phyloP scores from a whole-genome alignment of 78 protist genomes.

The slime mould (Dictyostelium discoideum) region DNA sequence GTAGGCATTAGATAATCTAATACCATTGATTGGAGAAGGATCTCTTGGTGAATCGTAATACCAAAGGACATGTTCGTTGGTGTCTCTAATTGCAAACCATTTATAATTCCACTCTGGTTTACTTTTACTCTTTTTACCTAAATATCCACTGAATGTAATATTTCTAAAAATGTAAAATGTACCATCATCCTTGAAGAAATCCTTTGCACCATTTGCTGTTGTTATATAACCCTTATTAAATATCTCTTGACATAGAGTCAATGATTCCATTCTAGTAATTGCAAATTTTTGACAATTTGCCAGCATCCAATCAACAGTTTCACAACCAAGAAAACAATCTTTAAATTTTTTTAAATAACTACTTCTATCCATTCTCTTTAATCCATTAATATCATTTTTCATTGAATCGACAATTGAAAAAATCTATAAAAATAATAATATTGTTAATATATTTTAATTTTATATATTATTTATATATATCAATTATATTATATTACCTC shows the following conservation, averaged over 20 bases:
- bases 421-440: not conserved
- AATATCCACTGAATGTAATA: slow-evolving; percentile 49
- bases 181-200: slow-evolving; percentile 50
- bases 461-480: not conserved
- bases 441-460: no score
- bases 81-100: slow-evolving; percentile 58
- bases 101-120: slow-evolving; percentile 37
- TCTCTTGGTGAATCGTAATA: slow-evolving; percentile 57
- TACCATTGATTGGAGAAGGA: slow-evolving; percentile 29
- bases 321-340: slow-evolving; percentile 63
- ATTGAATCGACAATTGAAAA: slow-evolving; percentile 40
- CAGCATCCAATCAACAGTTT: slow-evolving; percentile 40
- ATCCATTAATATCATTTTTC: slow-evolving; percentile 36
- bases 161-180: slow-evolving; percentile 73
- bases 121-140: slow-evolving; percentile 53
- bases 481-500: not conserved
- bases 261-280: slow-evolving; percentile 28
- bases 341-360: slow-evolving; percentile 57
- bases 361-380: slow-evolving; percentile 47
- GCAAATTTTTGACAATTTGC: slow-evolving; percentile 15
- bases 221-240: slow-evolving; percentile 37
- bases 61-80: slow-evolving; percentile 50
- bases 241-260: slow-evolving; percentile 54
- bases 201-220: slow-evolving; percentile 39
- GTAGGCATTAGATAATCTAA: slow-evolving; percentile 33